Evolutionary conservation across 176 grass and related monocot genomes (phyloP).

Genomic region (Oropetium thomaeum): DNA sequence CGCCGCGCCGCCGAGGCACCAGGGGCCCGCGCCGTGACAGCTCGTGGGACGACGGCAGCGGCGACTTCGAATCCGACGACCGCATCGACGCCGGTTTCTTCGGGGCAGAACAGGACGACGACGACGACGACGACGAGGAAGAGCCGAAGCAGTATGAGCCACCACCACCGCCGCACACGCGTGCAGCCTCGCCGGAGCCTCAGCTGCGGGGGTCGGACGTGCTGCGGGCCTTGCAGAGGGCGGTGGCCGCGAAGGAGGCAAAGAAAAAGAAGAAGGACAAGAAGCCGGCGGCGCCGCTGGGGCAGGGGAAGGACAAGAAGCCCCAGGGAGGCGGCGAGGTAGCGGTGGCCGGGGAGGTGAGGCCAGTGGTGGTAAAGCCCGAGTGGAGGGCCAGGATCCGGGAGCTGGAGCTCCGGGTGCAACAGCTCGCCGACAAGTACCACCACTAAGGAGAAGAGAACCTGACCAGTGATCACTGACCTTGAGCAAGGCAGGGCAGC

Average conservation of each 20-base stretch:
- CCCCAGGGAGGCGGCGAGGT: background rate
- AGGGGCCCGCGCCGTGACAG: background rate
- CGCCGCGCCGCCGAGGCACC: background rate
- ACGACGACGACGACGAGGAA: background rate
- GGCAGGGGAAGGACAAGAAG: constrained; percentile 17
- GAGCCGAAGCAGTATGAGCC: background rate
- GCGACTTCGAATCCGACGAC: constrained; percentile 11
- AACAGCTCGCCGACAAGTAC: constrained; percentile 31
- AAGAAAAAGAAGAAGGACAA: constrained; percentile 24
- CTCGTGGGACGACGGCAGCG: constrained; percentile 22
- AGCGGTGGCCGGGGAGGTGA: constrained; percentile 2
- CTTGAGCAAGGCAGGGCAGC: background rate
- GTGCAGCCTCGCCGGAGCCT: background rate
- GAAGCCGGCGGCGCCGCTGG: background rate
- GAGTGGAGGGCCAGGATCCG: constrained; percentile 45
- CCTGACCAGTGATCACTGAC: background rate
- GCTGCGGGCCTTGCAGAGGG: constrained; percentile 48
- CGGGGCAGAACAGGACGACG: background rate
- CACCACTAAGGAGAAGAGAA: background rate
- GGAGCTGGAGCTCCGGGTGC: constrained; percentile 46
- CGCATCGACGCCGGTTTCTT: constrained; percentile 39
- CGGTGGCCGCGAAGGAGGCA: constrained; percentile 43
- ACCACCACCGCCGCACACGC: background rate
- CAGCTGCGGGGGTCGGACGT: constrained; percentile 50
- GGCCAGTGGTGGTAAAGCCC: constrained; percentile 44